Percentiles rank a stretch among this genome's conserved stretches.
Evolutionary conservation across 352 stramenopile genomes (phyloP).

Genomic region (Globisporangium parvum): DNA sequence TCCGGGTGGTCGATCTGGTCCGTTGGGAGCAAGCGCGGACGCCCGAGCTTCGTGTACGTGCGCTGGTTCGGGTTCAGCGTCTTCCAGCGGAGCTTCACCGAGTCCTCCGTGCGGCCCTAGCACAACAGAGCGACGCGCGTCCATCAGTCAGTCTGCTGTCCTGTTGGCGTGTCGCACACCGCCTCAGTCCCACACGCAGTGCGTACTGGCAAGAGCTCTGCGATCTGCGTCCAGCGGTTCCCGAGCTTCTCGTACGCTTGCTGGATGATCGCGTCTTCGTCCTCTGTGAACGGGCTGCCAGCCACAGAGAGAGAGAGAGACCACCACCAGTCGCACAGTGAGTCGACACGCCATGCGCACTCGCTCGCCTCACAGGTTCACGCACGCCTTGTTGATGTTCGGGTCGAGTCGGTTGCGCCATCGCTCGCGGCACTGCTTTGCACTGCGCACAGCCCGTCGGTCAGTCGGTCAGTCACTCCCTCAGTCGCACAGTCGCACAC

Average conservation of each 20-base stretch:
- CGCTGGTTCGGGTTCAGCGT: conserved; percentile 75
- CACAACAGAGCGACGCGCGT: neutral
- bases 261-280: conserved; percentile 69
- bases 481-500: neutral
- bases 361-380: neutral
- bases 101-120: conserved; percentile 71
- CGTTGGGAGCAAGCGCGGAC: conserved; percentile 49
- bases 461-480: neutral
- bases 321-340: neutral
- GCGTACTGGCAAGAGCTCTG: conserved; percentile 60
- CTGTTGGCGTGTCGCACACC: too few species aligned
- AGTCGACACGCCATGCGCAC: neutral
- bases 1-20: conserved; percentile 26
- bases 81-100: conserved; percentile 81
- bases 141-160: too few species aligned
- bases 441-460: conserved; percentile 23
- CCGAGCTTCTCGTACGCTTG: conserved; percentile 77
- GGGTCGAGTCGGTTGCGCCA: conserved; percentile 96
- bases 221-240: conserved; percentile 87
- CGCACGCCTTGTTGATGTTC: conserved; percentile 86
- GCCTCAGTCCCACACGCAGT: neutral
- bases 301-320: neutral
- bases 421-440: conserved; percentile 95
- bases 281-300: conserved; percentile 48
- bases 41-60: conserved; percentile 67